Percentiles rank a stretch among this genome's conserved stretches.
These are phyloP conservation scores for Colletotrichum abscissum DNA, from an alignment of 2,329 filamentous ascomycete species.

Conservation along the genomic window DNA sequence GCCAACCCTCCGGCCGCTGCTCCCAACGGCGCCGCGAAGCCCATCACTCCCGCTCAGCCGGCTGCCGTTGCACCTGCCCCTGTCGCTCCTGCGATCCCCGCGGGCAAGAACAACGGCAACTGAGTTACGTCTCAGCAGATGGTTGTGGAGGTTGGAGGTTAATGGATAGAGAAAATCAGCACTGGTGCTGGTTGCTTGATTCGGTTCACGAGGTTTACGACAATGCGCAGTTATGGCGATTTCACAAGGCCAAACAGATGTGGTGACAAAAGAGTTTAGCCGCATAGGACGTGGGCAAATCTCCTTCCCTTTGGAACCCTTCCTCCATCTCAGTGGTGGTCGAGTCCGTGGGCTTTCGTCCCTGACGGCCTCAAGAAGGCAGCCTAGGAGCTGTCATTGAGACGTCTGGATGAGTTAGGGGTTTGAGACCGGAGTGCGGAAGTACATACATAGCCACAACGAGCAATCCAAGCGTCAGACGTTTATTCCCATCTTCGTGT, in stretches of 20 bases:
- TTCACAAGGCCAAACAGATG: neutral
- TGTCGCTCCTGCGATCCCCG: constrained; percentile 23
- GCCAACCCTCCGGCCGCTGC: constrained; percentile 8
- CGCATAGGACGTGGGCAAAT: neutral
- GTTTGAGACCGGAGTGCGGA: constrained; percentile 9
- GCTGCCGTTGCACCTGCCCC: constrained; percentile 23
- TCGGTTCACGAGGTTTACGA: constrained; percentile 11
- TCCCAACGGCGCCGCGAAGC: constrained; percentile 4
- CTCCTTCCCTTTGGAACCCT: too few species aligned
- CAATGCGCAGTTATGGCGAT: neutral
- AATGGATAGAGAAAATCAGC: constrained; percentile 17
- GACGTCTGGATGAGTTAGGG: neutral
- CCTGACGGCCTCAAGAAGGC: neutral
- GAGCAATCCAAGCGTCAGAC: constrained; percentile 20
- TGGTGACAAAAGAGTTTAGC: neutral
- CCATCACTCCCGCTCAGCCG: neutral
- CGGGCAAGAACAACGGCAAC: constrained; percentile 3
- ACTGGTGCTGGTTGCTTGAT: constrained; percentile 21
- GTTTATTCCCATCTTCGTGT: neutral
- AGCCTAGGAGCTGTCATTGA: neutral
- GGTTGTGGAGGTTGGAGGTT: neutral
- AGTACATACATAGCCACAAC: constrained; percentile 20
- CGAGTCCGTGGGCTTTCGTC: neutral
- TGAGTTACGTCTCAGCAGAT: neutral
- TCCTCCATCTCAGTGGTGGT: neutral